Conservation (phyloP, 169 alveolate species). For the Plasmodium gonderi region DNA sequence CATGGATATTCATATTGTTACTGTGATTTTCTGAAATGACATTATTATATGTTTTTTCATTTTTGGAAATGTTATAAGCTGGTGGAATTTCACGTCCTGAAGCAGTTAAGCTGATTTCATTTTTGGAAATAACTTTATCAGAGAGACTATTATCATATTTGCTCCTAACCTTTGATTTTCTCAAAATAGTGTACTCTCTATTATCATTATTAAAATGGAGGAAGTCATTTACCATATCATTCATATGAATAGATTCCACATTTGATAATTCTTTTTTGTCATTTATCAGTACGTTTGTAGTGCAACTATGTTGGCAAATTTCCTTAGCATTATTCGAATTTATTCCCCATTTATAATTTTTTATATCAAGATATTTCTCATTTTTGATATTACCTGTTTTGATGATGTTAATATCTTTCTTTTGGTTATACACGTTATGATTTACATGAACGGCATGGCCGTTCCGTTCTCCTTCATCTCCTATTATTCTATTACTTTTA, state of each 20-base stretch:
- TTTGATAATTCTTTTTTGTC: not conserved
- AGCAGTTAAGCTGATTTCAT: not conserved
- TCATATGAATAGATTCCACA: not conserved
- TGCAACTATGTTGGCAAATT: not conserved
- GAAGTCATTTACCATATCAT: not conserved
- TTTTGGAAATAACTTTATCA: not conserved
- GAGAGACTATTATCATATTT: not conserved
- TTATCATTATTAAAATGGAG: not conserved
- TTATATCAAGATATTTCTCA: not conserved
- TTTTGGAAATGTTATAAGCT: not conserved
- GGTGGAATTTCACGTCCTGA: not conserved
- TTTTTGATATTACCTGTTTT: not conserved
- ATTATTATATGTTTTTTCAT: not conserved
- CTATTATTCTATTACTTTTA: not conserved
- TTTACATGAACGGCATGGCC: not conserved
- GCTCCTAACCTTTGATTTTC: not conserved
- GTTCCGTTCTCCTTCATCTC: not conserved
- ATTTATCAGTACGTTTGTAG: not conserved
- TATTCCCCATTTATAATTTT: not conserved
- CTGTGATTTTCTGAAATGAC: not conserved
- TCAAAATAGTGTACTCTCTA: not conserved
- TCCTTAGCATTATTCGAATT: not conserved
- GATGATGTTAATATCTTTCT: not conserved
- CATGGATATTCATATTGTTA: not conserved
- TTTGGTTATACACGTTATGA: not conserved